Percentiles rank a stretch among this genome's conserved stretches.
Conservation (phyloP, 768 basidiomycete genomes). For the Boletus subcaerulescens region DNA sequence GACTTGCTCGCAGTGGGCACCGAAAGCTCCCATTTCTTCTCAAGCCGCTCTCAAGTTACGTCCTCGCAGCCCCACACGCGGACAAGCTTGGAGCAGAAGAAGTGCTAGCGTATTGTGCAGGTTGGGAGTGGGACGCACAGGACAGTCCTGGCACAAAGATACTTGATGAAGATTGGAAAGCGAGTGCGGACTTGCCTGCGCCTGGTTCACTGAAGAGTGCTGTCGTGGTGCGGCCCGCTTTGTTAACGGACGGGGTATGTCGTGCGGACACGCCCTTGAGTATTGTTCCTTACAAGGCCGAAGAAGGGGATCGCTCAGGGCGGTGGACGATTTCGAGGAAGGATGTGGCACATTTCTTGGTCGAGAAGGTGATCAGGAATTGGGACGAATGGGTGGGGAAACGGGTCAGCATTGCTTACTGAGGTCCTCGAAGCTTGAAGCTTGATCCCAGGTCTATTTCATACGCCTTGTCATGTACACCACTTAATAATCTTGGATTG, state of each 20-base stretch:
- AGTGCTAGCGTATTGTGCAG: slow-evolving; percentile 45
- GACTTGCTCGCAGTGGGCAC: slow-evolving; percentile 47
- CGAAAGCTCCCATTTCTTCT: slow-evolving; percentile 44
- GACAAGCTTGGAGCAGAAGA: slow-evolving; percentile 66
- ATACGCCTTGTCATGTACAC: no score
- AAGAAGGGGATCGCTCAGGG: slow-evolving; percentile 34
- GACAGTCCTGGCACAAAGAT: slow-evolving; percentile 41
- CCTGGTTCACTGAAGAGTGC: slow-evolving; percentile 41
- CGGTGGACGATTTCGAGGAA: slow-evolving; percentile 56
- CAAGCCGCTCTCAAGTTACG: slow-evolving; percentile 46
- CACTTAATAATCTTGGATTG: no score
- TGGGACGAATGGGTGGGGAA: slow-evolving; percentile 58
- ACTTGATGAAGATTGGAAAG: slow-evolving; percentile 45
- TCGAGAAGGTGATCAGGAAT: slow-evolving; percentile 40
- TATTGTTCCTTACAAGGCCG: slow-evolving; percentile 39
- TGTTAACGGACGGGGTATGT: slow-evolving; percentile 59
- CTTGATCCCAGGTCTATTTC: no score
- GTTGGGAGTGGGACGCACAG: slow-evolving; percentile 50
- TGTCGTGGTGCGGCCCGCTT: slow-evolving; percentile 53
- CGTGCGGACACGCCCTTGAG: slow-evolving; percentile 23
- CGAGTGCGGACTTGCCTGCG: slow-evolving; percentile 34
- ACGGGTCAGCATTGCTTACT: slow-evolving; percentile 50
- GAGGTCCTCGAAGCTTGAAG: neutral
- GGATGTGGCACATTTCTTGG: slow-evolving; percentile 67
- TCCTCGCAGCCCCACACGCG: slow-evolving; percentile 45